phyloP scores from a whole-genome alignment of 2,329 filamentous ascomycete genomes.

The Paecilomyces fulvus region DNA sequence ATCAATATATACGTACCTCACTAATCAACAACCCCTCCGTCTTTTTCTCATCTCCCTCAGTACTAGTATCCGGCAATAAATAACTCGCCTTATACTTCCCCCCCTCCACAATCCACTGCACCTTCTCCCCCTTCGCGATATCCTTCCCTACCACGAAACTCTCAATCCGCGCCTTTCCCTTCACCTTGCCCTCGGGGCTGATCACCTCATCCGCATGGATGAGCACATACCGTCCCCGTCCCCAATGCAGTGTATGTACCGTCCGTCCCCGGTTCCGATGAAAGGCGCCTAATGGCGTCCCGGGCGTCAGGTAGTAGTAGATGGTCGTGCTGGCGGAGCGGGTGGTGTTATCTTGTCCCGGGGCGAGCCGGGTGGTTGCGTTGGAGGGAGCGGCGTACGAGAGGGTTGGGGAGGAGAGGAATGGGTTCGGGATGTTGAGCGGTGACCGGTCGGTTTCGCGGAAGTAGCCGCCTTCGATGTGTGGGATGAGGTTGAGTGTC shows the following conservation, averaged over 20 bases:
- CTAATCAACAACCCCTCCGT: slow-evolving; percentile 53
- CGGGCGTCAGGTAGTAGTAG: slow-evolving; percentile 55
- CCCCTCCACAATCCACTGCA: slow-evolving; percentile 63
- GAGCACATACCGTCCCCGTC: slow-evolving; percentile 55
- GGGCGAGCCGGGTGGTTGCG: slow-evolving; percentile 4
- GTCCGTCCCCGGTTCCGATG: slow-evolving; percentile 56
- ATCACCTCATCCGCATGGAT: slow-evolving; percentile 48
- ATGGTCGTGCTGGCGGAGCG: slow-evolving; percentile 54
- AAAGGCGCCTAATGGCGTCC: slow-evolving; percentile 49
- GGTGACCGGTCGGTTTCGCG: slow-evolving; percentile 51
- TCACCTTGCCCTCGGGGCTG: slow-evolving; percentile 3
- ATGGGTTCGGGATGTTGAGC: slow-evolving; percentile 48
- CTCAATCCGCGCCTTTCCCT: slow-evolving; percentile 47
- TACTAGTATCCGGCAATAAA: slow-evolving; percentile 46
- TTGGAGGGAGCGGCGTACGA: slow-evolving; percentile 24
- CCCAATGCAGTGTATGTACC: slow-evolving; percentile 57
- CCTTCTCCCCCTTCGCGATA: slow-evolving; percentile 48
- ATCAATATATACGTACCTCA: slow-evolving; percentile 37
- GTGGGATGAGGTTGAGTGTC: slow-evolving; percentile 42
- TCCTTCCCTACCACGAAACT: slow-evolving; percentile 55
- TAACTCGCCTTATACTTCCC: slow-evolving; percentile 60
- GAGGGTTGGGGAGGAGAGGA: slow-evolving; percentile 23
- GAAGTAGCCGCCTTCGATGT: slow-evolving; percentile 60
- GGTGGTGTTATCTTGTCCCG: slow-evolving; percentile 26
- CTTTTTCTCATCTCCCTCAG: slow-evolving; percentile 24